phyloP scores from a whole-genome alignment of 106 monocot species.

The Allium fistulosum region DNA sequence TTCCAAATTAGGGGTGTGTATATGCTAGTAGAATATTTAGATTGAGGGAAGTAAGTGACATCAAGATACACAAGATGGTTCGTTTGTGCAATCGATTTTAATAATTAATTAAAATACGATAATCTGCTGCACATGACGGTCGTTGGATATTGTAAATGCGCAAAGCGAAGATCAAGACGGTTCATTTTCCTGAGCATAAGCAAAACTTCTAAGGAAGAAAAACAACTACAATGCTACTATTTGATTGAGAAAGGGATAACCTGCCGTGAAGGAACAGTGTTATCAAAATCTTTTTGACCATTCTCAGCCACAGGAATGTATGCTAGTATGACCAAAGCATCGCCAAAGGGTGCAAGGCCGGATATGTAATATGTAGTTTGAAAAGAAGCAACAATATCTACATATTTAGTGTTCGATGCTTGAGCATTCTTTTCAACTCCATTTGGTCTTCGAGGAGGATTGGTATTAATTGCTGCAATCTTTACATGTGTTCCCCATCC shows the following conservation, averaged over 20 bases:
- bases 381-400: conserved; percentile 95
- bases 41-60: no score
- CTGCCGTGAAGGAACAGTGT: conserved; percentile 60
- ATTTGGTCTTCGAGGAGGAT: conserved; percentile 36
- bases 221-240: neutral
- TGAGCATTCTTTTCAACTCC: conserved; percentile 41
- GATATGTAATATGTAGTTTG: conserved; percentile 87
- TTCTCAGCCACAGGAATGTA: conserved; percentile 79
- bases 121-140: no score
- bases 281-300: conserved; percentile 60
- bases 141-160: no score
- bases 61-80: no score
- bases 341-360: conserved; percentile 95
- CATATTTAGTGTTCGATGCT: conserved; percentile 55
- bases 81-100: no score
- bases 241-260: conserved; percentile 20
- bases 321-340: conserved; percentile 82
- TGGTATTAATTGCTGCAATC: conserved; percentile 76
- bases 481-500: conserved; percentile 97
- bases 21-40: no score
- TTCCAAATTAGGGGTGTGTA: no score
- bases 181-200: no score
- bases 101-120: no score
- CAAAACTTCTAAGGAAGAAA: no score
- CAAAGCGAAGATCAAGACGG: no score